phyloP scores from a whole-genome alignment of 495 filamentous ascomycete species.

The Apodospora peruviana region DNA sequence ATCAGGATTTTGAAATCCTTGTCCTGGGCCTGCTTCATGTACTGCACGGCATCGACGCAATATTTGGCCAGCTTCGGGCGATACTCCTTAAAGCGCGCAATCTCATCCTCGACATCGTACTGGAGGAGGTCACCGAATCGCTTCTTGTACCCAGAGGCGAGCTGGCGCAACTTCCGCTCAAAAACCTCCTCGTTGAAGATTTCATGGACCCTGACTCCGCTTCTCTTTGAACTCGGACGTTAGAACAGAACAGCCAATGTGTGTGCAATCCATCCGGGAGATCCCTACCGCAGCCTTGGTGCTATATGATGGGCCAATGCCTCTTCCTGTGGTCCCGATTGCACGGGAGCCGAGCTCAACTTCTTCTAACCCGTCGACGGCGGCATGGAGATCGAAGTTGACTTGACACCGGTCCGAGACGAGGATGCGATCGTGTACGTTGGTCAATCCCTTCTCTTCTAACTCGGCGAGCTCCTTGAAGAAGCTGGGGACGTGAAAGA shows the following conservation, averaged over 20 bases:
- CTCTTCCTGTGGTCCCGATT: constrained; percentile 55
- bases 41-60: constrained; percentile 62
- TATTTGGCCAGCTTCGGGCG: constrained; percentile 60
- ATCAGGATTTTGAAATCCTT: constrained; percentile 64
- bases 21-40: constrained; percentile 51
- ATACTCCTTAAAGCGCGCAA: constrained; percentile 58
- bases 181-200: constrained; percentile 64
- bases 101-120: constrained; percentile 79
- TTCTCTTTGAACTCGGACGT: constrained; percentile 31
- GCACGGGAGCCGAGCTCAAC: constrained; percentile 55
- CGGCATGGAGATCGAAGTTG: constrained; percentile 75
- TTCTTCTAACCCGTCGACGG: constrained; percentile 80
- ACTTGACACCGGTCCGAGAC: constrained; percentile 80
- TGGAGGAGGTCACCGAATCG: constrained; percentile 66
- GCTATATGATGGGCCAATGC: constrained; percentile 78
- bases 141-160: constrained; percentile 63
- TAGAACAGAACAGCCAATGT: background rate
- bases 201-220: constrained; percentile 69
- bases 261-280: too few relatives aligned
- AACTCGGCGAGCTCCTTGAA: constrained; percentile 76
- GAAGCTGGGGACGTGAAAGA: constrained; percentile 72
- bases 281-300: constrained; percentile 59
- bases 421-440: constrained; percentile 62
- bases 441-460: constrained; percentile 64
- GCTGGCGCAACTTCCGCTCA: constrained; percentile 62